phyloP scores from a whole-genome alignment of 2,329 filamentous ascomycete species.

The Coniochaeta ligniaria region DNA sequence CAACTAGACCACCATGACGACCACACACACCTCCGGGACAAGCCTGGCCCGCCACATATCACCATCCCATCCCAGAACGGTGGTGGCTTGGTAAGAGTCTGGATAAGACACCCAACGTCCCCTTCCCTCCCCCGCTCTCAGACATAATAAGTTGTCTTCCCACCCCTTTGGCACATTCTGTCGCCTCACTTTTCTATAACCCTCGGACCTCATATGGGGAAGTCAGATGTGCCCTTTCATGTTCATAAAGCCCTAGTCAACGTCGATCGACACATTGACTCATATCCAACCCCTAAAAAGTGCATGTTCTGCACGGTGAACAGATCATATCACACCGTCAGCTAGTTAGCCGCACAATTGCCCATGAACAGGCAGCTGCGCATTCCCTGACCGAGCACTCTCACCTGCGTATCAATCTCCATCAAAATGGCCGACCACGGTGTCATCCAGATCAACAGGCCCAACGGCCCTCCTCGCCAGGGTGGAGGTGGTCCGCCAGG shows the following conservation, averaged over 20 bases:
- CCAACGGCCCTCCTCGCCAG: neutral
- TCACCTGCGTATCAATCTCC: neutral
- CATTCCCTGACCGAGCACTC: neutral
- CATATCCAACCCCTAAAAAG: neutral
- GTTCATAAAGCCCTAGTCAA: neutral
- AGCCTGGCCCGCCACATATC: neutral
- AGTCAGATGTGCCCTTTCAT: neutral
- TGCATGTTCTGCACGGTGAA: neutral
- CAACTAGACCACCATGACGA: neutral
- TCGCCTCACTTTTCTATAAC: neutral
- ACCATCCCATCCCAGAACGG: neutral
- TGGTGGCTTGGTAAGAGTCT: neutral
- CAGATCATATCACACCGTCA: neutral
- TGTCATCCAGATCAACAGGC: neutral
- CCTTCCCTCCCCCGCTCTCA: neutral
- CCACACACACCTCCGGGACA: neutral
- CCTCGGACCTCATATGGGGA: neutral
- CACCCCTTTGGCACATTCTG: neutral
- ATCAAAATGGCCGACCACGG: neutral
- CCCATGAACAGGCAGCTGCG: neutral
- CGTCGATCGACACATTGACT: neutral
- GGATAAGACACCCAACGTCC: neutral
- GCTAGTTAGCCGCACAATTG: neutral
- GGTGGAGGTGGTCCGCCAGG: neutral
- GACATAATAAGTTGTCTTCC: slow-evolving; percentile 1